These are phyloP conservation scores for Cladosporium sp. DNA, from an alignment of 2,329 filamentous ascomycete genomes.

Conservation along the genomic window DNA sequence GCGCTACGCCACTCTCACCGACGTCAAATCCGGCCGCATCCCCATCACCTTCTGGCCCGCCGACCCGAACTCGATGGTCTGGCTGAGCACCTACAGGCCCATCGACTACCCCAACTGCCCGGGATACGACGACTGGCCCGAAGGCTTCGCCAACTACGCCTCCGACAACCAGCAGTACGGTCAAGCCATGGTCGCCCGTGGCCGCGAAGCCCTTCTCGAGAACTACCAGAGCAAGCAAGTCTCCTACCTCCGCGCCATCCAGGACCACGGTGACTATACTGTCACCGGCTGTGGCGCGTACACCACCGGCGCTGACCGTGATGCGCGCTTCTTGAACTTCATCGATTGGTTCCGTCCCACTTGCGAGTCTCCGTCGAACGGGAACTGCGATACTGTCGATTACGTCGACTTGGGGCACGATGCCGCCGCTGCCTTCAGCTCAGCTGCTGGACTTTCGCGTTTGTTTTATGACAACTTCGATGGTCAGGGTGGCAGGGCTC, in stretches of 20 bases:
- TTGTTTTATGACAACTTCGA: slow-evolving; percentile 34
- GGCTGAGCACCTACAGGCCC: slow-evolving; percentile 28
- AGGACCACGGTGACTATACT: slow-evolving; percentile 31
- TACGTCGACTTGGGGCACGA: slow-evolving; percentile 28
- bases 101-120: slow-evolving; percentile 26
- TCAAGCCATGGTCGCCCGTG: slow-evolving; percentile 22
- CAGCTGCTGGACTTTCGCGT: slow-evolving; percentile 26
- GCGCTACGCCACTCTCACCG: slow-evolving; percentile 31
- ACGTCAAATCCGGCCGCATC: slow-evolving; percentile 15
- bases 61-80: slow-evolving; percentile 32
- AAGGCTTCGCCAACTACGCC: slow-evolving; percentile 28
- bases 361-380: slow-evolving; percentile 20
- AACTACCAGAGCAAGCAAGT: slow-evolving; percentile 30
- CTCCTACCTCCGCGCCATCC: slow-evolving; percentile 29
- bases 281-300: slow-evolving; percentile 25
- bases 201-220: slow-evolving; percentile 23
- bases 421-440: slow-evolving; percentile 30
- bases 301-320: slow-evolving; percentile 29
- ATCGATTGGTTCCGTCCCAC: slow-evolving; percentile 29
- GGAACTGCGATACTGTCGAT: slow-evolving; percentile 30
- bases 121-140: slow-evolving; percentile 30
- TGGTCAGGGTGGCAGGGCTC: slow-evolving; percentile 25
- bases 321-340: slow-evolving; percentile 35
- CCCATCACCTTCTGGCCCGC: slow-evolving; percentile 31
- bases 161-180: slow-evolving; percentile 24